phyloP scores from a whole-genome alignment of 73 alveolate species.

The Paramecium octaurelia region DNA sequence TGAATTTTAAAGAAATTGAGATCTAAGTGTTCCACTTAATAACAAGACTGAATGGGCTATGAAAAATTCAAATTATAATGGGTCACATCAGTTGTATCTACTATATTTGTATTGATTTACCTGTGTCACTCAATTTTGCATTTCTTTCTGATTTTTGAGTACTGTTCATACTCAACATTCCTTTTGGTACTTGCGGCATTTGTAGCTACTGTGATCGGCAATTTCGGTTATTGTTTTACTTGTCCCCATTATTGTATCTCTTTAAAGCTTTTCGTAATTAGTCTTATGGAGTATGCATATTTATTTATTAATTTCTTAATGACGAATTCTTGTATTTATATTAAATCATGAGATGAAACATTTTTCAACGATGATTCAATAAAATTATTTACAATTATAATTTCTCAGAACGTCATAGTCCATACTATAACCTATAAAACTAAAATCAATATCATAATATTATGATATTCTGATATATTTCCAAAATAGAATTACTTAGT shows the following conservation, averaged over 20 bases:
- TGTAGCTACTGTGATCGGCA: not conserved
- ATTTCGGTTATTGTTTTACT: not conserved
- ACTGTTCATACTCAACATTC: slow-evolving; percentile 35
- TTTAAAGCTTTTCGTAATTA: slow-evolving; percentile 10
- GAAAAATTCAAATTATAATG: slow-evolving; percentile 33
- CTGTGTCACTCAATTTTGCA: slow-evolving; percentile 33
- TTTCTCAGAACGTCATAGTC: not conserved
- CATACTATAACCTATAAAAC: not conserved
- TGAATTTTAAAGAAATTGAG: slow-evolving; percentile 69
- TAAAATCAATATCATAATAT: not conserved
- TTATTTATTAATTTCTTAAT: not conserved
- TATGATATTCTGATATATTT: not conserved
- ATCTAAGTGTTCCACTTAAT: slow-evolving; percentile 66
- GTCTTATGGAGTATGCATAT: not conserved
- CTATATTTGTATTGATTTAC: not conserved
- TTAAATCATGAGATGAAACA: not conserved
- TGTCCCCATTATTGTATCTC: not conserved
- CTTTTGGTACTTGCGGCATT: slow-evolving; percentile 35
- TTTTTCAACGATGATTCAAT: not conserved
- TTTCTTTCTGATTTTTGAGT: not conserved
- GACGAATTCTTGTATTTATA: not conserved
- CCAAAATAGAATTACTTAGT: no score
- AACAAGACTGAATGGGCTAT: not conserved
- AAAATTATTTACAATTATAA: not conserved
- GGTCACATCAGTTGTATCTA: slow-evolving; percentile 32